Conservation (phyloP, 371 early-diverging fungal genomes). For the Mucor plumbeus region DNA sequence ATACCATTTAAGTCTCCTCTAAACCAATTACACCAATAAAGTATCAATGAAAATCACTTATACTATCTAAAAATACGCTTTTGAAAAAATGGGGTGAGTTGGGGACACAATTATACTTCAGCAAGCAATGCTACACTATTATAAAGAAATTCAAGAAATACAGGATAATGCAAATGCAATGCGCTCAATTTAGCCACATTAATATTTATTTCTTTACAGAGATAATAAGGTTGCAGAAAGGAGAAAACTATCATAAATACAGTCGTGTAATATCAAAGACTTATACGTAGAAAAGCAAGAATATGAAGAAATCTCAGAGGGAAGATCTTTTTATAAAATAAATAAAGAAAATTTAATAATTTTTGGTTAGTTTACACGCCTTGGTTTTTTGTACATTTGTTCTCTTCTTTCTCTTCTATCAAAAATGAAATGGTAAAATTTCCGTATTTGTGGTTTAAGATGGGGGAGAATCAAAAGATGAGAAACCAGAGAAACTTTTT, state of each 20-base stretch:
- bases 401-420: neutral
- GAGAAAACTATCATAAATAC: neutral
- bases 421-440: neutral
- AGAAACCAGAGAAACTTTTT: neutral
- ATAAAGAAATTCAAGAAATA: neutral
- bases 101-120: neutral
- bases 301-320: neutral
- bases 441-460: neutral
- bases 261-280: neutral
- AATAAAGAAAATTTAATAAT: neutral
- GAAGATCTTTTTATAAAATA: neutral
- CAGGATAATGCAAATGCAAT: neutral
- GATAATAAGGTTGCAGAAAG: neutral
- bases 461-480: neutral
- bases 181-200: neutral
- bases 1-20: no score
- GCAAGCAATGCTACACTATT: neutral
- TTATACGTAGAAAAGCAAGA: neutral
- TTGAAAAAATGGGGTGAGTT: neutral
- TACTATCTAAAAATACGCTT: neutral
- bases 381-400: neutral
- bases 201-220: neutral
- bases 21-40: no score
- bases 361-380: neutral
- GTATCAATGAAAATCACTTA: no score